A percentile compares a stretch with the other conserved stretches of the same genome.
Conservation (phyloP, 768 basidiomycete species). For the Mycena pura region DNA sequence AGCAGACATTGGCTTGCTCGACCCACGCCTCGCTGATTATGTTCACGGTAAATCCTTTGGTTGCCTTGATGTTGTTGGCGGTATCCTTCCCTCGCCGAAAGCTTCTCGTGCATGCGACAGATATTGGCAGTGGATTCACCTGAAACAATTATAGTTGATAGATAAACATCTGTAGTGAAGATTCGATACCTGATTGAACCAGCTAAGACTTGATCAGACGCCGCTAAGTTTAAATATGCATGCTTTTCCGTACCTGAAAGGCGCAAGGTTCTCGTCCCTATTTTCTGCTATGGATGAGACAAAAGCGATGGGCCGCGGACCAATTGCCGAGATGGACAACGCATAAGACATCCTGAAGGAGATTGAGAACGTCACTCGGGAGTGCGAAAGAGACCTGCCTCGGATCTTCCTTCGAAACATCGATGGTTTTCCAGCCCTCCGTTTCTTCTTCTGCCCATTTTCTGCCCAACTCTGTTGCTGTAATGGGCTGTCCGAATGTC, state of each 20-base stretch:
- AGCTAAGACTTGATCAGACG: conserved; percentile 42
- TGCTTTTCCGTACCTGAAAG: conserved; percentile 50
- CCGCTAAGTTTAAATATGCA: neutral
- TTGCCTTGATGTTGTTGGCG: conserved; percentile 64
- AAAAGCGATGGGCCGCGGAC: conserved; percentile 74
- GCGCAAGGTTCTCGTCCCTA: conserved; percentile 65
- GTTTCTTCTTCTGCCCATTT: conserved; percentile 53
- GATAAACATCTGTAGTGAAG: too few relatives aligned
- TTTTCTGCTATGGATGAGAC: conserved; percentile 64
- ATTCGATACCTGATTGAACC: conserved; percentile 51
- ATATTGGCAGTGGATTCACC: conserved; percentile 72
- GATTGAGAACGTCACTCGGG: neutral
- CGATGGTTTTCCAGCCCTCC: conserved; percentile 46
- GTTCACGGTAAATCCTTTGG: conserved; percentile 74
- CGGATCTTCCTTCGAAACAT: conserved; percentile 42
- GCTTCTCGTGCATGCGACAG: conserved; percentile 51
- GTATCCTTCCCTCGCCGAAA: conserved; percentile 57
- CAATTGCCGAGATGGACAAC: conserved; percentile 59
- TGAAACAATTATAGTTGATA: too few relatives aligned
- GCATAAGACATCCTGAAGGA: conserved; percentile 46
- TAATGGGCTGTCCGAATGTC: conserved; percentile 44
- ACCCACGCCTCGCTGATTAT: conserved; percentile 77
- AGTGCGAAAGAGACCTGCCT: conserved; percentile 31
- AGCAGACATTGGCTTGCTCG: conserved; percentile 59
- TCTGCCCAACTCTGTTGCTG: conserved; percentile 42